Base-by-base conservation (phyloP, 257 asterid species). In the Solanum virginianum region DNA sequence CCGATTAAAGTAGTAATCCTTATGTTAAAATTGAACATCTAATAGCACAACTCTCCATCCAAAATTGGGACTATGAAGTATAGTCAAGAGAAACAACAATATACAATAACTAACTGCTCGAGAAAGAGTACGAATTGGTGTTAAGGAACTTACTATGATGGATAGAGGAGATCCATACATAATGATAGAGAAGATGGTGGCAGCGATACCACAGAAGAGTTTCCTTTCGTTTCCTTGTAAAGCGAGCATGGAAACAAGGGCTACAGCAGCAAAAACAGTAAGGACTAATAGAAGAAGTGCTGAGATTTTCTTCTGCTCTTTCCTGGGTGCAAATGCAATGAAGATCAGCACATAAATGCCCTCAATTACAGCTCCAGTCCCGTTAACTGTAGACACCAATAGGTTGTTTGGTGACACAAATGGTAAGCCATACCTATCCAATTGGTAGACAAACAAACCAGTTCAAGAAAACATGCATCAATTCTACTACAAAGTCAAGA, bases 121-220 rank as follows among this genome's bases (percentile, higher is more conserved):
- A 20, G 66, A 70, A 11, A 20, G 39, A 53, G 39, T 29, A 71
- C 59, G 82, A 45, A 45, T 17, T 5, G 45, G 1, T 56, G 6
- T 54, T 24, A 63, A 57, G 22, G 45, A 77, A 9, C 82, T 71
- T 88, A 95, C 99, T 3, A 94, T 91, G 90, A 94, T 91, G 3
- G 98, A 90, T 83, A 95, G 65, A 41, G 98, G 98, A 2, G 97
- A 93, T 62, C 94, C 98, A 75, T 94, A 95, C 99, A 95, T 95
- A 32, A 91, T 74, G 93, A 91, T 90, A 88, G 98, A 93, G 95
- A 93, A 94, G 71, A 95, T 81, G 8, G 99, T 91, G 24, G 99
- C 95, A 74, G 94, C 93, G 17, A 91, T 22, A 9, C 98, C 99
- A 84, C 97, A 93, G 77, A 94, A 88, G 51, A 91, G 89, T 88